Evolutionary conservation across 345 rosid genomes (phyloP).

Genomic region (Gossypium bickii): DNA sequence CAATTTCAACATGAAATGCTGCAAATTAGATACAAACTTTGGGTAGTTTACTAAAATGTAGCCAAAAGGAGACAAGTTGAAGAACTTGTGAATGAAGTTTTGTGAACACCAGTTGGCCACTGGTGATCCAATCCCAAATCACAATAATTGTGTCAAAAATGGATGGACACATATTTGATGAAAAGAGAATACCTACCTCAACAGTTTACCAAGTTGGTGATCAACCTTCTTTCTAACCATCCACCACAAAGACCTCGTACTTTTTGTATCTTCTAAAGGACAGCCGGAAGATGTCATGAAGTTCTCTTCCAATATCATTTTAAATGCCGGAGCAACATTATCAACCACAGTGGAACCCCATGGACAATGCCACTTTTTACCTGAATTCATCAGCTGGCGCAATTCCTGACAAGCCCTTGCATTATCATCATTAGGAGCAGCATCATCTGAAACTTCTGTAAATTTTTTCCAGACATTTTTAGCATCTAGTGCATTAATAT

Average conservation of each 20-base stretch:
- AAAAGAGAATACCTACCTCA: too few relatives aligned
- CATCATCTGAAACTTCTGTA: slow-evolving; percentile 39
- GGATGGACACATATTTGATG: neutral
- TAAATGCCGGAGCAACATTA: slow-evolving; percentile 51
- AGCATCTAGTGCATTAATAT: slow-evolving; percentile 14
- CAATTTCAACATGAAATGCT: neutral
- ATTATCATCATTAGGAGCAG: slow-evolving; percentile 21
- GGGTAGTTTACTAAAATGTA: neutral
- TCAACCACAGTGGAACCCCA: slow-evolving; percentile 71
- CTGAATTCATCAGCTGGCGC: slow-evolving; percentile 27
- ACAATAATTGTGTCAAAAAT: neutral
- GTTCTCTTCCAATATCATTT: too few relatives aligned
- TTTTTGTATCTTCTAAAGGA: too few relatives aligned
- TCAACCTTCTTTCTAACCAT: too few relatives aligned
- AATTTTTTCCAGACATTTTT: slow-evolving; percentile 7
- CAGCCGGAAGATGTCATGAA: too few relatives aligned
- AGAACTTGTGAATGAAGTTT: neutral
- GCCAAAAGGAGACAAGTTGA: neutral
- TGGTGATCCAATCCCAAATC: neutral
- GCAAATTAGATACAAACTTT: neutral
- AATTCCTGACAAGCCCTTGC: slow-evolving; percentile 29
- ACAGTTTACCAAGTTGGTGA: too few relatives aligned
- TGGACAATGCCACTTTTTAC: slow-evolving; percentile 72
- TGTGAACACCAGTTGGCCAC: neutral
- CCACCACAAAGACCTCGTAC: too few relatives aligned